A percentile compares a stretch with the other conserved stretches of the same genome.
phyloP scores from a whole-genome alignment of 202 grass and related monocot species.

The Elaeis oleifera region DNA sequence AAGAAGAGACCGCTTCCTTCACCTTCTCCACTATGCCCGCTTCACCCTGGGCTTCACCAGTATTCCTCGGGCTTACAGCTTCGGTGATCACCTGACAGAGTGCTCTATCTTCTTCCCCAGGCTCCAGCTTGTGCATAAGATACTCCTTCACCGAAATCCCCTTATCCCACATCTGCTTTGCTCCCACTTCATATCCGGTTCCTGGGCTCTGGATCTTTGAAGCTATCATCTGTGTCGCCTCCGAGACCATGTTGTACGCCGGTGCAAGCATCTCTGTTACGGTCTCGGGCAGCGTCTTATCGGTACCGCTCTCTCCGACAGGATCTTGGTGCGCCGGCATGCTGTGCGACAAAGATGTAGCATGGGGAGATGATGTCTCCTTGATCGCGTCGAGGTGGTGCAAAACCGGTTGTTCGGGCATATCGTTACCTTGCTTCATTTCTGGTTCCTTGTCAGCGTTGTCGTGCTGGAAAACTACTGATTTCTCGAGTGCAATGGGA shows the following conservation, averaged over 20 bases:
- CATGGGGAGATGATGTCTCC: slow-evolving; percentile 8
- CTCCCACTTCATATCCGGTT: slow-evolving; percentile 22
- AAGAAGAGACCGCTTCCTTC: slow-evolving; percentile 28
- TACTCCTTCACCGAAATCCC: slow-evolving; percentile 34
- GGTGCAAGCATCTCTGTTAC: slow-evolving; percentile 22
- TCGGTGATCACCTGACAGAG: slow-evolving; percentile 47
- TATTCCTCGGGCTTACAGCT: slow-evolving; percentile 24
- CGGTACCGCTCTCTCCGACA: slow-evolving; percentile 8
- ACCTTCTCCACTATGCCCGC: slow-evolving; percentile 29
- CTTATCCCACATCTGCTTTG: slow-evolving; percentile 29
- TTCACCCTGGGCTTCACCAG: slow-evolving; percentile 14
- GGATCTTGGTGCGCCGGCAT: background rate
- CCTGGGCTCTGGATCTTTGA: slow-evolving; percentile 34
- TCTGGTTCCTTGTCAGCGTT: slow-evolving; percentile 45
- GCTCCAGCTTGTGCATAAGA: slow-evolving; percentile 44
- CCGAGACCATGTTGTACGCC: slow-evolving; percentile 11
- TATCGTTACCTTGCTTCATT: slow-evolving; percentile 62
- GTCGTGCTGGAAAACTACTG: slow-evolving; percentile 34
- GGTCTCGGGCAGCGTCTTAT: slow-evolving; percentile 16
- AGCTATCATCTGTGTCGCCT: slow-evolving; percentile 29
- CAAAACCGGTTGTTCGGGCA: slow-evolving; percentile 15
- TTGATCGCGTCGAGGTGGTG: slow-evolving; percentile 36
- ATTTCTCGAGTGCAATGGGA: slow-evolving; percentile 28
- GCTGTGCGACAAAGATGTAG: too few species aligned
- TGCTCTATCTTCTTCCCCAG: slow-evolving; percentile 33